These are phyloP conservation scores for Oryza glumipatula DNA, from an alignment of 176 grass and related monocot genomes.

Conservation along the genomic window DNA sequence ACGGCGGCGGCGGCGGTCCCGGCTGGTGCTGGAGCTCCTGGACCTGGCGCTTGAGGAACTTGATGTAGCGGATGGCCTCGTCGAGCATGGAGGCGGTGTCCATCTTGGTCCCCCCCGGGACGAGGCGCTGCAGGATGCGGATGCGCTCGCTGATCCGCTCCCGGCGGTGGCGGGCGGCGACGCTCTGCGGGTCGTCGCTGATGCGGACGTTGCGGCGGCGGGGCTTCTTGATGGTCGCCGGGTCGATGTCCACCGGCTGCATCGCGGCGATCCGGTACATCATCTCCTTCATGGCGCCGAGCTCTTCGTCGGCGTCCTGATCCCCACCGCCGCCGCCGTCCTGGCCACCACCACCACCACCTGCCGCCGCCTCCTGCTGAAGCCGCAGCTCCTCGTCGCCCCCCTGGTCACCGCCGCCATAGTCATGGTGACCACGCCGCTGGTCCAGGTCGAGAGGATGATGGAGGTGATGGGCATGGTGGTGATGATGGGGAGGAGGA, in stretches of 20 bases:
- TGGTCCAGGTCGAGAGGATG: constrained; percentile 54
- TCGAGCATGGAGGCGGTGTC: constrained; percentile 95
- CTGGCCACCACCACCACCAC: background rate
- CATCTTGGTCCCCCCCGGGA: constrained; percentile 95
- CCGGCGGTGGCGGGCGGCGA: constrained; percentile 80
- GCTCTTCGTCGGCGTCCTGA: constrained; percentile 63
- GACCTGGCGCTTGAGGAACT: constrained; percentile 92
- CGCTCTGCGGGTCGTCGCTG: constrained; percentile 91
- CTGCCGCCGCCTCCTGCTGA: constrained; percentile 13
- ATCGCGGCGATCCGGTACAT: constrained; percentile 96
- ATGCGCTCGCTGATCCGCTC: constrained; percentile 93
- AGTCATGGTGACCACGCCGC: background rate
- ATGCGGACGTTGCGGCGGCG: constrained; percentile 87
- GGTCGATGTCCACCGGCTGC: constrained; percentile 92
- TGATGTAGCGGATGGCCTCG: constrained; percentile 94
- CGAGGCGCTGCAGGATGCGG: constrained; percentile 86
- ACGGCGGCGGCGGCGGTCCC: constrained; percentile 15
- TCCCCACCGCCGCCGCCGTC: background rate
- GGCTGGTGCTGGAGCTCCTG: constrained; percentile 73
- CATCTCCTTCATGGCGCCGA: constrained; percentile 97
- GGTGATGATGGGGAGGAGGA: background rate
- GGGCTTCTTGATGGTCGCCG: constrained; percentile 82
- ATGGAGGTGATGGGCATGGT: background rate
- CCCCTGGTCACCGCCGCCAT: background rate
- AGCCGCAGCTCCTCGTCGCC: constrained; percentile 41